Conservation (phyloP, 1,139 yeast species). For the Pneumocystis carinii region DNA sequence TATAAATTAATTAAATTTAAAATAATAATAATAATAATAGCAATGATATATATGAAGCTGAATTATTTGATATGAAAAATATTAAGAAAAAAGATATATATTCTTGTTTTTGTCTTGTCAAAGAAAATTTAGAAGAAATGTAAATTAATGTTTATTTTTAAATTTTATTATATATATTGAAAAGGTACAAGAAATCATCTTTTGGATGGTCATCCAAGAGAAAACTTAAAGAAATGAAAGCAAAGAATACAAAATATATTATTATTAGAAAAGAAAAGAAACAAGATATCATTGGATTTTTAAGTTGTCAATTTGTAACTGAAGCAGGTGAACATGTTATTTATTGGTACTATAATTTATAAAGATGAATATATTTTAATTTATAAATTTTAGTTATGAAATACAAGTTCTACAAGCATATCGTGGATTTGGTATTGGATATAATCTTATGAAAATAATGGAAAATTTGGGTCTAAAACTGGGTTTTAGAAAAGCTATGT, state of each 20-base stretch:
- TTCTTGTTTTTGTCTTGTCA: neutral
- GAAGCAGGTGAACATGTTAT: slow-evolving; percentile 13
- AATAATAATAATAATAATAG: neutral
- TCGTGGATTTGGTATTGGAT: slow-evolving; percentile 13
- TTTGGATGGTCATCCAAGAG: neutral
- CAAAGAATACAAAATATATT: neutral
- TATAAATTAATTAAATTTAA: neutral
- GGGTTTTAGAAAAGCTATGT: slow-evolving; percentile 12
- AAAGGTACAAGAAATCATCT: neutral
- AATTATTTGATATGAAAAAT: neutral
- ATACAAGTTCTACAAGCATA: slow-evolving; percentile 10
- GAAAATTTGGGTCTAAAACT: slow-evolving; percentile 8
- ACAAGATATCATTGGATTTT: neutral
- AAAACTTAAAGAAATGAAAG: neutral
- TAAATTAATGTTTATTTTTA: neutral
- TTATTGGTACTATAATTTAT: slow-evolving; percentile 10
- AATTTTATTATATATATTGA: neutral
- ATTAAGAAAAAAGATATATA: neutral
- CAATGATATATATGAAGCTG: neutral
- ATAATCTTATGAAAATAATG: slow-evolving; percentile 8
- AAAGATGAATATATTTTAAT: no score
- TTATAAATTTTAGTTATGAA: slow-evolving; percentile 12
- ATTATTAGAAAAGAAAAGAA: neutral
- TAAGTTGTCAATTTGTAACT: neutral
- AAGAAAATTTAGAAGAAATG: neutral